Conservation (phyloP, 495 filamentous ascomycete species). For the Xylaria grammica region DNA sequence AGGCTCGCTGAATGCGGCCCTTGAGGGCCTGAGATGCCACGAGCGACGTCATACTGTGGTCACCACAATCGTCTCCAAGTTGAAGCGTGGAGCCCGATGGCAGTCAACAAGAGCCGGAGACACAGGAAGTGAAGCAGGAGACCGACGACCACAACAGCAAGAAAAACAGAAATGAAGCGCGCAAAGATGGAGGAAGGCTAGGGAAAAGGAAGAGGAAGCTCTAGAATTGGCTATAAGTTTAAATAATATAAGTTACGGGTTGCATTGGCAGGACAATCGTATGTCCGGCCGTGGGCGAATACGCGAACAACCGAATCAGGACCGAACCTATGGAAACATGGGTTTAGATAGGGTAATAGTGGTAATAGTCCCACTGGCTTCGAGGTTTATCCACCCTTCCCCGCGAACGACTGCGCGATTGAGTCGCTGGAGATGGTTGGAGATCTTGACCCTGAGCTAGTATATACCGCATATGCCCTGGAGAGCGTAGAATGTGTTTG, state of each 20-base stretch:
- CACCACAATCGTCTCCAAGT: constrained; percentile 7
- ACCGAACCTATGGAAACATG: constrained; percentile 19
- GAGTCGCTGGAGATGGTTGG: neutral
- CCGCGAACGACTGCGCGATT: neutral
- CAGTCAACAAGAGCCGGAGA: neutral
- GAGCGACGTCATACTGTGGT: constrained; percentile 46
- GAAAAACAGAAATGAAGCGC: neutral
- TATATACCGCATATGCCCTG: neutral
- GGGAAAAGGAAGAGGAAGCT: neutral
- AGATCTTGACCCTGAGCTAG: neutral
- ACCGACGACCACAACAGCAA: constrained; percentile 1
- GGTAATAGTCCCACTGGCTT: constrained; percentile 15
- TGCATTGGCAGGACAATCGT: constrained; percentile 3
- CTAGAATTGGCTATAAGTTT: neutral
- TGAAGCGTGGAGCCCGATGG: constrained; percentile 1
- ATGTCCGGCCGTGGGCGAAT: constrained; percentile 7
- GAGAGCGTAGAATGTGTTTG: neutral
- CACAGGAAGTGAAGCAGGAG: neutral
- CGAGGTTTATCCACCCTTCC: constrained; percentile 9
- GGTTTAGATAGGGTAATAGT: neutral
- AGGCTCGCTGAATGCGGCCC: constrained; percentile 74
- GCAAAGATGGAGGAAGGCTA: neutral
- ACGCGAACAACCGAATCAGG: constrained; percentile 14
- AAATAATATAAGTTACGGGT: constrained; percentile 9
- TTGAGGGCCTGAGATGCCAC: constrained; percentile 75